Conservation (phyloP, 2,329 filamentous ascomycete genomes). For the Aureobasidium sp. region DNA sequence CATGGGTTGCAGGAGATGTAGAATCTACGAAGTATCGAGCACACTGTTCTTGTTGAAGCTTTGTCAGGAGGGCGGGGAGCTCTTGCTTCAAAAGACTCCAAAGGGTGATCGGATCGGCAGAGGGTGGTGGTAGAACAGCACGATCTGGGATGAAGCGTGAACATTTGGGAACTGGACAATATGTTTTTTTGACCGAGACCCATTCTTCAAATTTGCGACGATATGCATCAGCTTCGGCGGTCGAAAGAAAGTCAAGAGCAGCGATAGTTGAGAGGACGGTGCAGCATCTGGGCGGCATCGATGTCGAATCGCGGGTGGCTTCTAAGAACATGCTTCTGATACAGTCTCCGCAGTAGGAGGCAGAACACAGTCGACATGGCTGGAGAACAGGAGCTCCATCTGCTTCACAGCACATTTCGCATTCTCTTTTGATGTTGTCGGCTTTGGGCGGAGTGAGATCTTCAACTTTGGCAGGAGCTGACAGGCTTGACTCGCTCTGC, state of each 20-base stretch:
- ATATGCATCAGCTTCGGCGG: conserved; percentile 33
- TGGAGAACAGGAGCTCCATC: conserved; percentile 18
- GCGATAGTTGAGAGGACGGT: conserved; percentile 37
- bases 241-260: conserved; percentile 30
- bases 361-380: conserved; percentile 30
- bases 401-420: conserved; percentile 24
- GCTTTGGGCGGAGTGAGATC: not conserved
- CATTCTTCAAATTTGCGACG: conserved; percentile 43
- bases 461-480: not conserved
- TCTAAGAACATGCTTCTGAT: conserved; percentile 36
- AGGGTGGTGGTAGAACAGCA: conserved; percentile 20
- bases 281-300: conserved; percentile 44
- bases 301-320: conserved; percentile 33
- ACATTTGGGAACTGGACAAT: conserved; percentile 44
- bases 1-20: not conserved
- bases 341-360: conserved; percentile 32
- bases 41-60: not conserved
- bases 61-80: not conserved
- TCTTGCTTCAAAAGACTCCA: conserved; percentile 14
- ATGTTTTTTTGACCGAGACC: conserved; percentile 39
- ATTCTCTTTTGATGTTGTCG: conserved; percentile 15
- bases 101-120: not conserved
- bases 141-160: conserved; percentile 42
- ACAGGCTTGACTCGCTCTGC: not conserved
- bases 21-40: not conserved